These are phyloP conservation scores for Polychaeton citri DNA, from an alignment of 2,329 filamentous ascomycete species.

Conservation along the genomic window DNA sequence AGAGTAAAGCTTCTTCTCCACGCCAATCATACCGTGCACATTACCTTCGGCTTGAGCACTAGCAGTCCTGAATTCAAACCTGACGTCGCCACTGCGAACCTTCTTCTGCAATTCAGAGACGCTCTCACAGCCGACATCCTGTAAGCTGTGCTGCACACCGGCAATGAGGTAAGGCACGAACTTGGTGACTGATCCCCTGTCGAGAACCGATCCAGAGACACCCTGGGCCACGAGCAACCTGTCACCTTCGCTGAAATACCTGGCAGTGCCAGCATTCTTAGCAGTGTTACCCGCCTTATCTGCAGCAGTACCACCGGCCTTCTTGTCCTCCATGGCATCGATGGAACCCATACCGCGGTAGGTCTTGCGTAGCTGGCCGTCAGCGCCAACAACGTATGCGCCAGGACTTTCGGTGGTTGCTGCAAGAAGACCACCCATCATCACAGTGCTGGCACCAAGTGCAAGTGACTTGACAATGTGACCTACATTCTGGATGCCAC, in stretches of 20 bases:
- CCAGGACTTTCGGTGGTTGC: constrained; percentile 96
- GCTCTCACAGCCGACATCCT: constrained; percentile 83
- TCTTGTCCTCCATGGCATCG: constrained; percentile 99
- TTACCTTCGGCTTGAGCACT: constrained; percentile 94
- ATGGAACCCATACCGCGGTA: constrained; percentile 99
- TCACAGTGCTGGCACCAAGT: constrained; percentile 85
- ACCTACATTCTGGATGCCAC: constrained; percentile 94
- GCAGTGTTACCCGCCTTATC: constrained; percentile 70
- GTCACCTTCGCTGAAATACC: constrained; percentile 97
- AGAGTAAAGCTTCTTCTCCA: constrained; percentile 99
- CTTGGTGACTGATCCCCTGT: constrained; percentile 77
- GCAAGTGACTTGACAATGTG: constrained; percentile 98
- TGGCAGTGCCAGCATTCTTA: constrained; percentile 91
- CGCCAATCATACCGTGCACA: constrained; percentile 91
- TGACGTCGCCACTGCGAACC: constrained; percentile 60
- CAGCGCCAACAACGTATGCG: constrained; percentile 87
- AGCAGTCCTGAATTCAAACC: constrained; percentile 88
- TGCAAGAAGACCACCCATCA: constrained; percentile 97
- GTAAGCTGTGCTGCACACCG: constrained; percentile 91
- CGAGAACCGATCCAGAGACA: constrained; percentile 74
- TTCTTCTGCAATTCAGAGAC: constrained; percentile 61
- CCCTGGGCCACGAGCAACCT: constrained; percentile 91
- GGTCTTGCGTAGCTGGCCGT: constrained; percentile 96
- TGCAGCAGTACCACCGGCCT: constrained; percentile 61
- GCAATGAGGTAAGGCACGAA: constrained; percentile 93